These are phyloP conservation scores for Aspergillus wentii DNA, from an alignment of 495 filamentous ascomycete species.

Conservation along the genomic window DNA sequence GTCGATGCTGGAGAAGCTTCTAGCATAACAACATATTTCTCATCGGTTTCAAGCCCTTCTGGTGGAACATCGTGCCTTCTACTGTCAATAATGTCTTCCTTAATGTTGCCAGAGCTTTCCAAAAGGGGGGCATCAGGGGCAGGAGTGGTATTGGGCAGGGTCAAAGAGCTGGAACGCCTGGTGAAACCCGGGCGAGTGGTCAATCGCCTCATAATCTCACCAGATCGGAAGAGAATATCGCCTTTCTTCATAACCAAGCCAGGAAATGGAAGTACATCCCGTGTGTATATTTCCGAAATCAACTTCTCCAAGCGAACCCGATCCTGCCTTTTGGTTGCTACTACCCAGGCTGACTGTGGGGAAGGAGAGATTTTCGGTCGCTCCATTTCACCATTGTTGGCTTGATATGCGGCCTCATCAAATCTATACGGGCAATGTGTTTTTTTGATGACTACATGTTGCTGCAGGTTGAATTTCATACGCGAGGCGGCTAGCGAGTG, in stretches of 20 bases:
- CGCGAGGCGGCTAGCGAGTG: constrained; percentile 68
- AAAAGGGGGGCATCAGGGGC: constrained; percentile 9
- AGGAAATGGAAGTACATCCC: constrained; percentile 78
- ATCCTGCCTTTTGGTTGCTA: constrained; percentile 66
- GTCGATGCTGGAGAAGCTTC: background rate
- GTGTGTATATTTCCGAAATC: constrained; percentile 78
- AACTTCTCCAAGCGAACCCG: constrained; percentile 71
- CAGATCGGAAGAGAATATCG: constrained; percentile 54
- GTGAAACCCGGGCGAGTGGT: constrained; percentile 41
- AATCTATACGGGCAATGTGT: constrained; percentile 65
- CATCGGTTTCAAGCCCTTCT: no score
- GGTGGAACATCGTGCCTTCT: no score
- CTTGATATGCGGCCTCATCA: constrained; percentile 18
- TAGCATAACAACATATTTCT: background rate
- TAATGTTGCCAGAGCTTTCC: background rate
- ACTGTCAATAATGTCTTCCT: background rate
- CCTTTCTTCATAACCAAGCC: constrained; percentile 67
- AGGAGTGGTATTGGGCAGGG: constrained; percentile 7
- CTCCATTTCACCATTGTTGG: constrained; percentile 25
- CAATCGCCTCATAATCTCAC: constrained; percentile 77
- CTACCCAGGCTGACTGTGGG: constrained; percentile 14
- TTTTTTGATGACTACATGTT: constrained; percentile 89
- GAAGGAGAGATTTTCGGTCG: constrained; percentile 20
- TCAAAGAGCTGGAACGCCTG: constrained; percentile 30
- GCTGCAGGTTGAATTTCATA: constrained; percentile 44